Evolutionary conservation across 371 early-diverging fungal genomes (phyloP), one percentile per base, ranked within the genome.

Genomic region (Smittium mucronatum): DNA sequence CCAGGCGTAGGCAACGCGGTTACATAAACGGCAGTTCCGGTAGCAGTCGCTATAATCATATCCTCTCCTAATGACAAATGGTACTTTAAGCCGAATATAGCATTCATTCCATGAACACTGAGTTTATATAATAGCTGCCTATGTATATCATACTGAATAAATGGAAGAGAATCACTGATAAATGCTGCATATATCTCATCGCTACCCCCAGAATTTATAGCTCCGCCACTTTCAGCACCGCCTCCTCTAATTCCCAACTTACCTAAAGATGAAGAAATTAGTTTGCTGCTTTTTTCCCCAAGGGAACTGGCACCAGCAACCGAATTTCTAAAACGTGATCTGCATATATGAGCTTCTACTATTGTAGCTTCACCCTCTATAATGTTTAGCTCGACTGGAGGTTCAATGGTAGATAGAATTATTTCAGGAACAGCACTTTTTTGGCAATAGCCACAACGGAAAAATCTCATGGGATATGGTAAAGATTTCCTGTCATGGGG

Each of bases 81-180:
- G 69, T 88, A 81, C 58, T 84, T 83, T 29, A 89, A 75, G 0
- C 89, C 89, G 75, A 89, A 90, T 8, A 90, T 76, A 0, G 89
- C 85, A 64, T 90, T 90, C 73, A 87, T 71, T 5, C 88, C 88
- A 71, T 86, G 80, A 16, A 88, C 81, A 35, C 86, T 81, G 33
- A 89, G 81, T 69, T 89, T 88, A 77, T 84, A 85, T 75, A 87
- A 80, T 25, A 90, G 76, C 70, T 90, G 90, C 28, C 89, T 81
- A 73, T 90, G 88, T 29, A 90, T 67, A 64, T 90, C 91, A 75
- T 89, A 90, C 71, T 89, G 87, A 5, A 86, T 81, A 72, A 90
- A 90, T 0, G 91, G 91, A 36, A 90, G 81, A 0, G 87, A 81
- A 58, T 89, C 89, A 75, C 86, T 85, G 64, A 89, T 83, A 68